Evolutionary conservation across 495 filamentous ascomycete species (phyloP).

Genomic region (Aspergillus avenaceus): DNA sequence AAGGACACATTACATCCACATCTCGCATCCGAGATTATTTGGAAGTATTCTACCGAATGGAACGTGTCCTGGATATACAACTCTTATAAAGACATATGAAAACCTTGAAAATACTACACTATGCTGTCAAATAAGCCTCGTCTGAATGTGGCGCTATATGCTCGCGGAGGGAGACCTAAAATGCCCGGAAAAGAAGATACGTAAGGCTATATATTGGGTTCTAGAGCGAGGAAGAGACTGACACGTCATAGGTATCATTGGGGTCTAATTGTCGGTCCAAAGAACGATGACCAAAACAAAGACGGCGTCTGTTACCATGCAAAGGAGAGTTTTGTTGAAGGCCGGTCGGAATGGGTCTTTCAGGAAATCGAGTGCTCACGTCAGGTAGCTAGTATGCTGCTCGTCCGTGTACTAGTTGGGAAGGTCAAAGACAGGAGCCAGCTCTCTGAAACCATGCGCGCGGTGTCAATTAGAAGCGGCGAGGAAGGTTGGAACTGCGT

Average conservation of each 20-base stretch:
- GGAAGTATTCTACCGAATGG: too few relatives aligned
- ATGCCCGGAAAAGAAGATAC: not conserved
- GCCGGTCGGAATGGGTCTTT: constrained; percentile 23
- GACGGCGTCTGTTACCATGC: not conserved
- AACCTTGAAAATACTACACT: too few relatives aligned
- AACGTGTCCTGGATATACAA: too few relatives aligned
- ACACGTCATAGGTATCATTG: not conserved
- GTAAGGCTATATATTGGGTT: not conserved
- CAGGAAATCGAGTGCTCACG: constrained; percentile 19
- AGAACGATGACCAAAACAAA: not conserved
- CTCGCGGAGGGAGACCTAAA: not conserved
- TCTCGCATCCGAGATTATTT: too few relatives aligned
- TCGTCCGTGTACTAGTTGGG: constrained; percentile 37
- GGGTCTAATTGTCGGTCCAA: not conserved
- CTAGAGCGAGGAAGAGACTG: too few relatives aligned
- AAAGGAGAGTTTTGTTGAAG: not conserved
- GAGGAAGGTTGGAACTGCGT: constrained; percentile 33
- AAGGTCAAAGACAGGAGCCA: constrained; percentile 30
- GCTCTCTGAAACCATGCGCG: constrained; percentile 22
- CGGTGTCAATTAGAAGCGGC: constrained; percentile 23
- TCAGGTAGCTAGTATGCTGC: constrained; percentile 20
- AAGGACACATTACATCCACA: too few relatives aligned
- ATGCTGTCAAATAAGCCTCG: not conserved
- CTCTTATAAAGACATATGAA: too few relatives aligned
- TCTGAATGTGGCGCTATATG: not conserved